These are phyloP conservation scores for Plasmodium falciparum DNA, from an alignment of 169 alveolate genomes.

Conservation along the genomic window DNA sequence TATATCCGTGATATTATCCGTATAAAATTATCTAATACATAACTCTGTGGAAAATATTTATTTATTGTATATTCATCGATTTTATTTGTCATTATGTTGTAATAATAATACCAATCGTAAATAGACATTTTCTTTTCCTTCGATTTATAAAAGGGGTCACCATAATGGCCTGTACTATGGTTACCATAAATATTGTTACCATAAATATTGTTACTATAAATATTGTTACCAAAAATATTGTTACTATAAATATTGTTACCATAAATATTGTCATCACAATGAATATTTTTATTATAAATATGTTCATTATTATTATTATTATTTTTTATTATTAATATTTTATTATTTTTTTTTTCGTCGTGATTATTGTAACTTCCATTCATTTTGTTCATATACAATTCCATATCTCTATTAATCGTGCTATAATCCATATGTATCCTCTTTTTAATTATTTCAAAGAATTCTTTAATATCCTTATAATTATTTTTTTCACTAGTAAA, in stretches of 20 bases:
- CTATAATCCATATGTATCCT: constrained; percentile 35
- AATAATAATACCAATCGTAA: constrained; percentile 58
- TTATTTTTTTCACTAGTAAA: constrained; percentile 59
- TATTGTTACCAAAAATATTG: no score
- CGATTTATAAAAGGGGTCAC: no score
- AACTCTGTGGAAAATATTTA: constrained; percentile 43
- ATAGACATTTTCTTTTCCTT: neutral
- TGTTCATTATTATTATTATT: no score
- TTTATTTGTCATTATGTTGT: constrained; percentile 32
- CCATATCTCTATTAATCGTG: constrained; percentile 6
- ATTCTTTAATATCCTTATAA: constrained; percentile 24
- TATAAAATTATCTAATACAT: constrained; percentile 31
- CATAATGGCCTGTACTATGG: no score
- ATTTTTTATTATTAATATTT: no score
- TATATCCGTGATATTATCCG: constrained; percentile 29
- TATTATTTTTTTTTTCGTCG: neutral
- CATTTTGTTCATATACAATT: neutral
- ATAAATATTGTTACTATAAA: no score
- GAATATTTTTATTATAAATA: neutral
- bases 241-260: neutral
- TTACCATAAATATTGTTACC: no score
- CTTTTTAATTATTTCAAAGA: constrained; percentile 17
- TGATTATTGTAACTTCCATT: neutral
- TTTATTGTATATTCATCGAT: constrained; percentile 57
- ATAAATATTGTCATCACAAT: neutral